Base-by-base conservation (phyloP, 345 rosid species). In the Euphorbia peplus region DNA sequence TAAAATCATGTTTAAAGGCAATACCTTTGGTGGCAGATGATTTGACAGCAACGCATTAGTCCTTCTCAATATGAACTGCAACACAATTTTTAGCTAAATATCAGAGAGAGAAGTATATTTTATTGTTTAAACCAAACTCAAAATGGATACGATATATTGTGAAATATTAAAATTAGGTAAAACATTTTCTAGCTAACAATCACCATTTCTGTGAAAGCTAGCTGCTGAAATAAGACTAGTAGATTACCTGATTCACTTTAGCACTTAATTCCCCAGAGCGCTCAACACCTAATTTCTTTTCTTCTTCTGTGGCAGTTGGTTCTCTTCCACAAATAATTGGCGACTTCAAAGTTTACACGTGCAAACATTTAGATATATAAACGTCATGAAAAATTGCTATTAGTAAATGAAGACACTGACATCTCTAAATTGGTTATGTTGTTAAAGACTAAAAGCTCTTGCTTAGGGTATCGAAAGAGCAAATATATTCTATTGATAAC, bases 301-400 rank as follows among this genome's bases (percentile, higher is more conserved):
- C 95, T 79, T 95, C 95, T 79, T 88, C 90, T 6, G 78, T 70
- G 46, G 98, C 85, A 73, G 88, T 83, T 70, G 99, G 99, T 81
- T 95, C 99, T 85, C 99, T 95, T 83, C 99, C 99, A 75, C 89
- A 79, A 57, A 95, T 85, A 66, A 95, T 90, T n/a, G 99, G 97
- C 26, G 88, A 59, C 99, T 93, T 83, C 76, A 48, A 57, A 32
- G 60, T 62, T 73, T 74, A 60, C 51, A 29, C 19, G 50, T 15
- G n/a, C 51, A n/a, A 68, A 75, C 41, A 16, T 3, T 52, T 41
- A 12, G 46, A 32, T 50, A 71, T 37, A 56, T 16, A 56, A 51
- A 50, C 7, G 42, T 52, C 50, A 57, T 41, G 55, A 32, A 30
- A 1, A 30, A 44, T 18, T 24, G 64, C 58, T 35, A 26, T 39